Base-by-base conservation (phyloP, 2,329 filamentous ascomycete species). In the Cladosporium sp. region DNA sequence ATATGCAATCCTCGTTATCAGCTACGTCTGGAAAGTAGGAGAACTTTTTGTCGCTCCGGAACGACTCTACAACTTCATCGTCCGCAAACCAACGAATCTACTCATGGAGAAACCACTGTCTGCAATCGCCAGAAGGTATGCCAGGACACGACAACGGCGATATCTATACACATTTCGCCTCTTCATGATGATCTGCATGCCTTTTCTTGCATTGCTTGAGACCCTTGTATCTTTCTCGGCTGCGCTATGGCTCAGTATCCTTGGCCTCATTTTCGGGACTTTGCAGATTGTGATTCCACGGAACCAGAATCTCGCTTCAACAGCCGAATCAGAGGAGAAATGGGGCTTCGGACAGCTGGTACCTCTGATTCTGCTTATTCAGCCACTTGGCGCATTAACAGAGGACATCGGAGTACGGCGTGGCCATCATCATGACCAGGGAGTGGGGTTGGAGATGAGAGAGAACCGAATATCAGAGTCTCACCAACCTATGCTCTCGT, bases 21-120 rank as follows among this genome's bases (percentile, higher is more conserved):
- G 59, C 39, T 69, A 69, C 49, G n/a, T 68, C 7, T 69, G 67
- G 67, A 69, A 69, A 52, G 37, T 67, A 30, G 63, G 64, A 5
- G 61, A 62, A 1, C 52, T 69, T 22, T 67, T 65, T 47, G 50
- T 50, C 22, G 40, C 57, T 5, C 51, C 61, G 8, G 49, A 60
- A 14, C 57, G 30, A n/a, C 25, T 56, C 1, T 67, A 64, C 36
- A 54, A 58, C 8, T 37, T 45, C 20, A 59, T 55, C 7, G 37
- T 68, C 43, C 62, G 63, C 5, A 42, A 59, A 12, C 64, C 63
- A 2, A 37, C 58, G 20, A 59, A 64, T 17, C 47, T 55, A 19
- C 17, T 55, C 4, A 57, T 65, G 12, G 65, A 66, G 40, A 56
- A 30, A 6, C 55, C 59, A 37, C 52, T 67, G 7, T 39, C 36